Evolutionary conservation across 106 monocot species (phyloP).

Genomic region (Chionographis japonica): DNA sequence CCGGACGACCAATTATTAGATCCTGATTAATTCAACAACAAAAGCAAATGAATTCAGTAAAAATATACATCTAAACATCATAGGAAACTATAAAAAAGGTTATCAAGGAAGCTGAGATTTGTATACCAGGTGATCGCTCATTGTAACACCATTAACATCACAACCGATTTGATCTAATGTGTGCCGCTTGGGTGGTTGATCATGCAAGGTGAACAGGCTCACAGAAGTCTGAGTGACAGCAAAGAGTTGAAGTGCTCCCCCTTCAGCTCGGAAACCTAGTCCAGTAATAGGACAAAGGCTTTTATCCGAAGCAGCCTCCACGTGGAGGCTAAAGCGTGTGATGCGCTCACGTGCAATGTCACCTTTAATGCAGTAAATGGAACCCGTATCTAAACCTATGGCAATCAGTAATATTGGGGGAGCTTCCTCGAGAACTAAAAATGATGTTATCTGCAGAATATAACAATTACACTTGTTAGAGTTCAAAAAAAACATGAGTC

Average conservation of each 20-base stretch:
- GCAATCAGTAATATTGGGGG: slow-evolving; percentile 80
- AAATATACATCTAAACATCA: neutral
- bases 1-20: slow-evolving; percentile 87
- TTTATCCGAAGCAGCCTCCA: slow-evolving; percentile 44
- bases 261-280: slow-evolving; percentile 74
- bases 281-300: slow-evolving; percentile 57
- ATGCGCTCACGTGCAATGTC: slow-evolving; percentile 95
- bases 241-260: slow-evolving; percentile 77
- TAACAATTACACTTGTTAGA: neutral
- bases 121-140: slow-evolving; percentile 88
- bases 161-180: slow-evolving; percentile 91
- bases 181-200: slow-evolving; percentile 72
- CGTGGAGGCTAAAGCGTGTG: slow-evolving; percentile 74
- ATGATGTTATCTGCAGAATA: slow-evolving; percentile 78
- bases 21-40: slow-evolving; percentile 46
- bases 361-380: slow-evolving; percentile 94
- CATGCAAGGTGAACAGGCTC: slow-evolving; percentile 72
- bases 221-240: slow-evolving; percentile 80
- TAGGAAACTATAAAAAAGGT: neutral
- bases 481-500: neutral
- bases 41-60: neutral
- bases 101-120: neutral
- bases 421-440: slow-evolving; percentile 91
- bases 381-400: slow-evolving; percentile 83
- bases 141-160: slow-evolving; percentile 60